Evolutionary conservation across 768 basidiomycete species (phyloP).

Genomic region (Pilatotrama ljubarskyi): DNA sequence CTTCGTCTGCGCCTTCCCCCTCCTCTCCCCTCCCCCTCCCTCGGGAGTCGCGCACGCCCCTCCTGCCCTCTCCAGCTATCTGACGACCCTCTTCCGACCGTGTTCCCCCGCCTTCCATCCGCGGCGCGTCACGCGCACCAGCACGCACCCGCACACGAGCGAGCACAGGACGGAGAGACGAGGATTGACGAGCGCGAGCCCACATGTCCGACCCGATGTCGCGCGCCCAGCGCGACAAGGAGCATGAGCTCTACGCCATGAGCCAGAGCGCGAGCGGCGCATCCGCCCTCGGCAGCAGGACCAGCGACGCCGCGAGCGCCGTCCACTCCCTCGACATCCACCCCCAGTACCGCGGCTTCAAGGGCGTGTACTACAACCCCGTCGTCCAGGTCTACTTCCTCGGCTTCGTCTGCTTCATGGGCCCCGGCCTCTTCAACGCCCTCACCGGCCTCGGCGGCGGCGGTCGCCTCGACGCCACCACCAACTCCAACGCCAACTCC

Average conservation of each 20-base stretch:
- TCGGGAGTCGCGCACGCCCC: not conserved
- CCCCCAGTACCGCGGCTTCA: constrained; percentile 51
- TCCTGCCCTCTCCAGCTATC: no score
- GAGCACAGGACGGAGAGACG: not conserved
- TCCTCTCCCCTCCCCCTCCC: not conserved
- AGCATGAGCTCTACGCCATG: constrained; percentile 1
- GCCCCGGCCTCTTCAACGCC: constrained; percentile 74
- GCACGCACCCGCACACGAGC: not conserved
- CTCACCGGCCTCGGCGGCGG: constrained; percentile 79
- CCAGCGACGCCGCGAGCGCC: constrained; percentile 11
- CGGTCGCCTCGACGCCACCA: constrained; percentile 66
- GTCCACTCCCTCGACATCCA: constrained; percentile 31
- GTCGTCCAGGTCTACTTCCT: constrained; percentile 60
- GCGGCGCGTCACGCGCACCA: not conserved
- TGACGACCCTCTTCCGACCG: no score
- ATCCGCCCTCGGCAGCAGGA: constrained; percentile 2
- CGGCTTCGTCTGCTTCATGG: constrained; percentile 65
- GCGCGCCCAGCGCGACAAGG: constrained; percentile 3
- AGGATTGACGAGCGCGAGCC: not conserved
- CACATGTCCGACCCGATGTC: not conserved
- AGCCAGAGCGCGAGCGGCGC: not conserved
- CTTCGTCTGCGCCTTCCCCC: not conserved
- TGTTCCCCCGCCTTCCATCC: not conserved
- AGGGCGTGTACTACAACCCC: constrained; percentile 59
- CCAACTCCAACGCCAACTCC: constrained; percentile 67